Evolutionary conservation across 805 yeast genomes (phyloP).

Genomic region (Ogataea zsoltii): DNA sequence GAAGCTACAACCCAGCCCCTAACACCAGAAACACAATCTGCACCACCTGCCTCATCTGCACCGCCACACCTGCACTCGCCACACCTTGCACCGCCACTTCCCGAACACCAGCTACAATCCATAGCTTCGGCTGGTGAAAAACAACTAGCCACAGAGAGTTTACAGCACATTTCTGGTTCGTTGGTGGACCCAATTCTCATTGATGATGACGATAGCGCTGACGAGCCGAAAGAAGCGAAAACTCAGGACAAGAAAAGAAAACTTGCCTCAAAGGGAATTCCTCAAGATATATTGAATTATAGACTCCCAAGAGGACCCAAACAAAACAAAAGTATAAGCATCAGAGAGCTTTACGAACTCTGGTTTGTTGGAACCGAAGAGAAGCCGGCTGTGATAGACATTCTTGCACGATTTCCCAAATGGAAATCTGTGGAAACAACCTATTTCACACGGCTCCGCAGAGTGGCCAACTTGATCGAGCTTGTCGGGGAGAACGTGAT

Average conservation of each 20-base stretch:
- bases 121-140: slow-evolving; percentile 1
- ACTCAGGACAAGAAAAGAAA: slow-evolving; percentile 9
- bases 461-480: slow-evolving; percentile 18
- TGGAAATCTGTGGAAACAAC: slow-evolving; percentile 20
- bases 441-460: slow-evolving; percentile 14
- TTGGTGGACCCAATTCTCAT: slow-evolving; percentile 11
- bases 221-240: neutral
- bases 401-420: slow-evolving; percentile 10
- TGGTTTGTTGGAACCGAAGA: slow-evolving; percentile 13
- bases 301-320: slow-evolving; percentile 19
- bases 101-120: neutral
- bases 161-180: neutral
- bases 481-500: slow-evolving; percentile 7
- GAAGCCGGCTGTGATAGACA: slow-evolving; percentile 12
- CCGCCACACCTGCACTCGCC: neutral
- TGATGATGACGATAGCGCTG: neutral
- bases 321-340: slow-evolving; percentile 14
- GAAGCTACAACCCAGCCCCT: no score
- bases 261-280: slow-evolving; percentile 17
- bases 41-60: neutral
- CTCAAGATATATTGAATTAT: slow-evolving; percentile 9
- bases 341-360: slow-evolving; percentile 14
- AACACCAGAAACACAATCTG: neutral
- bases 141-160: neutral
- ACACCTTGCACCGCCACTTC: neutral